Conservation (phyloP, 768 basidiomycete genomes). For the Xerocomellus chrysenteron region DNA sequence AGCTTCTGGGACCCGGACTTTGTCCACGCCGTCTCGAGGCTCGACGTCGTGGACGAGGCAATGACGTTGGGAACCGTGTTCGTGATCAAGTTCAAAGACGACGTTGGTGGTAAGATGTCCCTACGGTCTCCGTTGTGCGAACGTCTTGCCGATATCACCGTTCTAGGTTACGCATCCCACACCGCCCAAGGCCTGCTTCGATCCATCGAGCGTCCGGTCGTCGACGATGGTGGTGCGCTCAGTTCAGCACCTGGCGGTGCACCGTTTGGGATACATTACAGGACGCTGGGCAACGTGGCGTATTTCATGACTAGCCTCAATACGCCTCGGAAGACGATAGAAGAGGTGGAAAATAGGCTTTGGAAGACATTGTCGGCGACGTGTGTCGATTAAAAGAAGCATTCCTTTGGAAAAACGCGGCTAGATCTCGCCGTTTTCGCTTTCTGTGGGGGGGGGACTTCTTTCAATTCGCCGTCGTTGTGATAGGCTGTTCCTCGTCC, state of each 20-base stretch:
- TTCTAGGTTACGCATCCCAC: constrained; percentile 55
- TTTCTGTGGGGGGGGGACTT: background rate
- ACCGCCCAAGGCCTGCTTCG: constrained; percentile 63
- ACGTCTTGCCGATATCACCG: background rate
- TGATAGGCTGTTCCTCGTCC: background rate
- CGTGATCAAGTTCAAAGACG: constrained; percentile 68
- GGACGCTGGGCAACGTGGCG: constrained; percentile 88
- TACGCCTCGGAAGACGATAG: constrained; percentile 52
- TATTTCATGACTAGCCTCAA: constrained; percentile 92
- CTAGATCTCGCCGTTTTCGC: background rate
- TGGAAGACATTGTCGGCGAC: constrained; percentile 36
- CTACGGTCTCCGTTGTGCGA: background rate
- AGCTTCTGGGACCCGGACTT: constrained; percentile 87
- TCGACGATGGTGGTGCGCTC: constrained; percentile 23
- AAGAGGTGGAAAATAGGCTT: constrained; percentile 63
- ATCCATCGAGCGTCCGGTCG: constrained; percentile 41
- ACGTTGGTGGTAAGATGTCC: constrained; percentile 46
- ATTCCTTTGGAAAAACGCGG: background rate
- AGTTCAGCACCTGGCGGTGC: constrained; percentile 51
- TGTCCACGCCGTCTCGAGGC: constrained; percentile 57
- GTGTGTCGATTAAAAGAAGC: background rate
- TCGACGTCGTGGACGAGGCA: constrained; percentile 58
- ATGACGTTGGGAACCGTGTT: constrained; percentile 91
- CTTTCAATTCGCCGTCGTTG: background rate
- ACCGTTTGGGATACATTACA: constrained; percentile 72